Evolutionary conservation across 2,329 filamentous ascomycete species (phyloP), one percentile per base, ranked within the genome.

Genomic region (Cercospora zeina): DNA sequence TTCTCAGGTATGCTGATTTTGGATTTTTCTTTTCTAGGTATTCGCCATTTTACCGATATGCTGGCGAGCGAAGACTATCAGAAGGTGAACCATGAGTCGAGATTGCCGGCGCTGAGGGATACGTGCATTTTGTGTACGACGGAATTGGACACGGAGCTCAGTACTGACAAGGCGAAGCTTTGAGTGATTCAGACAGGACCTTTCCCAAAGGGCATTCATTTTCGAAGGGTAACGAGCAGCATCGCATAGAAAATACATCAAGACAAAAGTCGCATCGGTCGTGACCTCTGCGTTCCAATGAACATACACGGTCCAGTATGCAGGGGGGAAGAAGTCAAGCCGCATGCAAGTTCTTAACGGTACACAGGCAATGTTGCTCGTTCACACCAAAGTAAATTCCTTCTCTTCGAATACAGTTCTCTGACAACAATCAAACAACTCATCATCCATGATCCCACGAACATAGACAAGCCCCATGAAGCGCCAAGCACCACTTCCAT

Each of bases 41-140:
- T 86, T 39, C 31, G 49, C 64, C 85, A 88, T 72, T 88, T 88
- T 69, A 82, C 82, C 47, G 84, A 86, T 69, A 87, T 87, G 84
- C 69, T 85, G 47, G 79, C 77, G 1, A 80, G 81, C 47, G 77
- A 80, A 67, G 84, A 86, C 68, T 87, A 86, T 71, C 84, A 86
- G 75, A 78, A 74, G 39, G 83, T 84, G 5, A 87, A 87, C 73
- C 75, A 79, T 56, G 80, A 75, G 69, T 75, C 79, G 69, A 75
- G 85, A 30, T 73, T 86, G 59, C 78, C 79, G 50, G 69, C 71
- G 9, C 60, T 76, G 65, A 67, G 68, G 34, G 74, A 76, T 65
- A 76, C 74, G 9, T 74, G 74, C 59, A 72, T 76, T 53, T 39
- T 76, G 33, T 75, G 73, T 49, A 76, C 74, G 53, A 75, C 67